Base-by-base conservation (phyloP, 2,329 filamentous ascomycete genomes). In the Aureobasidium leucospermi region DNA sequence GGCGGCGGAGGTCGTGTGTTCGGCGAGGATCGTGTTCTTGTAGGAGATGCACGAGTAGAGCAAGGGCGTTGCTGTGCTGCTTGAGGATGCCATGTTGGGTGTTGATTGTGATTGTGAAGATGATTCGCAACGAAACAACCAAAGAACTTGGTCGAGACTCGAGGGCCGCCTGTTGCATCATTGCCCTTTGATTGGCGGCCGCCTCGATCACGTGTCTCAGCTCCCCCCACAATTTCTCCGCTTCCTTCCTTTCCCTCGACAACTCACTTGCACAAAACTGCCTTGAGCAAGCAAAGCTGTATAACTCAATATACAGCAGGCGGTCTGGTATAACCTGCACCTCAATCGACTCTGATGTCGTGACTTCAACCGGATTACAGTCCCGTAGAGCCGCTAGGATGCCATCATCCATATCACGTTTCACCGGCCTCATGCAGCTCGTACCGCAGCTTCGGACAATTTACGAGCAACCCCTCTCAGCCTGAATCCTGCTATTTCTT, bases 11-110 rank as follows among this genome's bases (percentile, higher is more conserved):
- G 90, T 86, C 51, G 90, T 95, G 78, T 95, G 93, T 78, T 99
- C 94, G 69, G 89, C 79, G 62, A 99, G 86, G 75, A 99, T 96
- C 47, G 92, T 97, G 59, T 85, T 89, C 70, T 94, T 87, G 77
- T 97, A 86, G 53, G 94, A 91, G 74, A 99, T 94, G 78, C 94
- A 97, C 66, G 90, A 87, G 78, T 73, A 73, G 58, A 73, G 68
- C 48, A 73, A 66, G 6, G 71, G 71, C 15, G 70, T 71, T 4
- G 67, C 68, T 38, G 70, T 49, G 29, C 64, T 53, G 29, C 69
- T 70, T 34, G 70, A 69, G 61, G 71, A 72, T 9, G 70, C 70
- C 71, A 73, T 73, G 49, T 16, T 67, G 49, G 36, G 13, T 31
- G 53, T 57, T 34, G 29, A 2, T 6, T 31, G 28, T 48, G 5